These are phyloP conservation scores for Nicotiana noctiflora DNA, from an alignment of 257 asterid genomes.

Conservation along the genomic window DNA sequence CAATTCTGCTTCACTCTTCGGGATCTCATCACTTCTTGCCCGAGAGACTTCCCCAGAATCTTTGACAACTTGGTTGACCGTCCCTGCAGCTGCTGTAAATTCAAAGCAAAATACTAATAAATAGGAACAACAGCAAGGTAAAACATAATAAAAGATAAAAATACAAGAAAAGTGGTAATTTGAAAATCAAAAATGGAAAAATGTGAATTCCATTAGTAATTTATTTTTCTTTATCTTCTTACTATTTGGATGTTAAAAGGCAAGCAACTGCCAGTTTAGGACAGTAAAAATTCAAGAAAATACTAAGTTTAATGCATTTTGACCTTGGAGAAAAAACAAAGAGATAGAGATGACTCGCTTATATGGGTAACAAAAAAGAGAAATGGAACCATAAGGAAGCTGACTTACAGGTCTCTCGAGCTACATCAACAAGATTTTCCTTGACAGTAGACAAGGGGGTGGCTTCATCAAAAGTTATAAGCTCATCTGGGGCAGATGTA, in stretches of 20 bases:
- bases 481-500: conserved; percentile 21
- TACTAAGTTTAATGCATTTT: neutral
- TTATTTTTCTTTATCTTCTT: neutral
- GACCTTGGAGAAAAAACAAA: neutral
- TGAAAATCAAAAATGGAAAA: neutral
- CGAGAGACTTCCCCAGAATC: conserved; percentile 25
- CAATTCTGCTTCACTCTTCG: conserved; percentile 22
- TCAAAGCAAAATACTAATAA: conserved; percentile 20
- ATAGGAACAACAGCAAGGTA: conserved; percentile 1
- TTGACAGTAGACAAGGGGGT: conserved; percentile 20
- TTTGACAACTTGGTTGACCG: conserved; percentile 16
- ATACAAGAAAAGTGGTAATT: neutral
- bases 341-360: neutral
- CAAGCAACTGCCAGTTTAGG: neutral
- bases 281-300: neutral
- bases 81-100: conserved; percentile 21
- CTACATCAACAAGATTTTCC: conserved; percentile 19
- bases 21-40: conserved; percentile 17
- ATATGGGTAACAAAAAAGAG: neutral
- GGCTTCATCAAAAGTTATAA: conserved; percentile 17
- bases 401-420: conserved; percentile 39
- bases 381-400: neutral
- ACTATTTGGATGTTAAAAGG: neutral
- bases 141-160: neutral
- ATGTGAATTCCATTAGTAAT: neutral